Percentiles rank a stretch among this genome's conserved stretches.
Conservation (phyloP, 2,329 filamentous ascomycete species). For the Exophiala calicioides region DNA sequence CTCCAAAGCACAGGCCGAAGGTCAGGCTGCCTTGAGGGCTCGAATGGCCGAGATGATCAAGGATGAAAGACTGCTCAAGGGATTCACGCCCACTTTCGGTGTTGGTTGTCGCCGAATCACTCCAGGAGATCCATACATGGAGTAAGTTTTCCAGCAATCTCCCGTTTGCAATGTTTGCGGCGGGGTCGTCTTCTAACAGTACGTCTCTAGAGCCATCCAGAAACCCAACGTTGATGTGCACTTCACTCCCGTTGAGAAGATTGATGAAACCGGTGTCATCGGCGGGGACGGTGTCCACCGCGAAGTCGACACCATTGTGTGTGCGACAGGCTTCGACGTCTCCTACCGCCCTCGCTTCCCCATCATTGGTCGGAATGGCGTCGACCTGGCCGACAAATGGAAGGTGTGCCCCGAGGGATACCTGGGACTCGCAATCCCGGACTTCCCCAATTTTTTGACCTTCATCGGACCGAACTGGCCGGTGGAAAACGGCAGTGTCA, state of each 20-base stretch:
- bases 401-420: constrained; percentile 34
- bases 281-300: constrained; percentile 39
- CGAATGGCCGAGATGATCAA: constrained; percentile 55
- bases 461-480: constrained; percentile 40
- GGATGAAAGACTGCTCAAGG: constrained; percentile 51
- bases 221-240: constrained; percentile 54
- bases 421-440: constrained; percentile 33
- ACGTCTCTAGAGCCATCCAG: constrained; percentile 43
- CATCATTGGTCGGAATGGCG: constrained; percentile 40
- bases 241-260: constrained; percentile 48
- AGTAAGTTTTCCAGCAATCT: too few relatives aligned
- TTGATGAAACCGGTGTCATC: constrained; percentile 48
- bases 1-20: constrained; percentile 43
- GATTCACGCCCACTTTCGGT: constrained; percentile 50
- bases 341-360: constrained; percentile 47
- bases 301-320: constrained; percentile 38
- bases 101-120: constrained; percentile 51
- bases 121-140: constrained; percentile 54
- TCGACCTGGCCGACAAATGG: constrained; percentile 50
- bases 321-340: constrained; percentile 47
- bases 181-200: constrained; percentile 2
- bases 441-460: constrained; percentile 32
- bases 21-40: constrained; percentile 41
- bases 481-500: constrained; percentile 50
- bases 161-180: too few relatives aligned